Percentiles rank a stretch among this genome's conserved stretches.
Evolutionary conservation across 805 yeast species (phyloP).

Genomic region (Sugiyamaella chiloensis): DNA sequence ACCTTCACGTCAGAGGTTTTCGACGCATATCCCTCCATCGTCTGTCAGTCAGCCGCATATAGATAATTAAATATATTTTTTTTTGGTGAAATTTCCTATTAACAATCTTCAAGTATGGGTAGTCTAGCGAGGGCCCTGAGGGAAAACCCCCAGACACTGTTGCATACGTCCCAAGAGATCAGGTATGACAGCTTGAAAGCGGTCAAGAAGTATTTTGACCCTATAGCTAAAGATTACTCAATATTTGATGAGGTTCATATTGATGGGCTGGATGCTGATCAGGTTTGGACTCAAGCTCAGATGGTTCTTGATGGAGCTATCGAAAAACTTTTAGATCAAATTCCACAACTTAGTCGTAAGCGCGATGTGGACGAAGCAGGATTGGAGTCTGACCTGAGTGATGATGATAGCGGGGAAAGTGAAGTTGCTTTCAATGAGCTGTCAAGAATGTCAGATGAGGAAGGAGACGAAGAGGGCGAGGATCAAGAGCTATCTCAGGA

Average conservation of each 20-base stretch:
- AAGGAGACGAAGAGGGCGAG: conserved; percentile 19
- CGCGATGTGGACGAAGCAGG: conserved; percentile 22
- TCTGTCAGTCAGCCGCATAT: too few relatives aligned
- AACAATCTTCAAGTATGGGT: conserved; percentile 2
- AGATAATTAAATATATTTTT: conserved; percentile 8
- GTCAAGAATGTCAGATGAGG: conserved; percentile 18
- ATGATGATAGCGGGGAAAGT: conserved; percentile 23
- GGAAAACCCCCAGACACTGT: conserved; percentile 29
- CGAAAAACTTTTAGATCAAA: conserved; percentile 55
- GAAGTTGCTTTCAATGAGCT: conserved; percentile 2
- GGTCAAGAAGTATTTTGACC: conserved; percentile 53
- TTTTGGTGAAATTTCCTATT: conserved; percentile 3
- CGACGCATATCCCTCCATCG: too few relatives aligned
- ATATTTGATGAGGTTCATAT: conserved; percentile 77
- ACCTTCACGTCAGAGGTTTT: too few relatives aligned
- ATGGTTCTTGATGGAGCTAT: conserved; percentile 77
- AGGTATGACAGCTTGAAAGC: conserved; percentile 27
- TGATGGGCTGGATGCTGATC: conserved; percentile 85
- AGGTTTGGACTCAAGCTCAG: conserved; percentile 91
- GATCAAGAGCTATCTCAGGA: conserved; percentile 27
- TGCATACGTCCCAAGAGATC: conserved; percentile 23
- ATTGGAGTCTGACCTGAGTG: conserved; percentile 21
- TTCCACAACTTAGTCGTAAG: conserved; percentile 39
- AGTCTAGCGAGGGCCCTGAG: conserved; percentile 14
- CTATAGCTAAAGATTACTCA: conserved; percentile 50